Conservation (phyloP, 306 rosid genomes). For the Herpetospermum pedunculosum region DNA sequence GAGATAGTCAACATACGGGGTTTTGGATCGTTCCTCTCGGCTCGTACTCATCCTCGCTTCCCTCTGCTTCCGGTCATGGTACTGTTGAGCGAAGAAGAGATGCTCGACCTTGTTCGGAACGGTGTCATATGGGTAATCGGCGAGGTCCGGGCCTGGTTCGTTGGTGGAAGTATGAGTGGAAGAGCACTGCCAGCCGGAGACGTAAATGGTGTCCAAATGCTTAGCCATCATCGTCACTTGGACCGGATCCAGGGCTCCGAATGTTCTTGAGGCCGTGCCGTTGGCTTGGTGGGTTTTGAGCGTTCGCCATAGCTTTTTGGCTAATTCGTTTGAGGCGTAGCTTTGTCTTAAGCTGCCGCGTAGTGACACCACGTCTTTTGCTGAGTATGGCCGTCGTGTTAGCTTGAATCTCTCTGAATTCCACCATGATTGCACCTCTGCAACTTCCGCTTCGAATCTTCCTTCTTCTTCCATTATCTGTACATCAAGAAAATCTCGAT, state of each 20-base stretch:
- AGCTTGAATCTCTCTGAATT: conserved; percentile 68
- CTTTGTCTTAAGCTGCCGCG: conserved; percentile 64
- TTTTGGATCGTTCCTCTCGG: conserved; percentile 61
- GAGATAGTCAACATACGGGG: conserved; percentile 76
- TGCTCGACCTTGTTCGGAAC: conserved; percentile 98
- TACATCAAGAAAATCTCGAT: neutral
- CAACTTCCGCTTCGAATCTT: conserved; percentile 72
- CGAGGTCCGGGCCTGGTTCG: conserved; percentile 97
- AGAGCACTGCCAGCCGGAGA: conserved; percentile 98
- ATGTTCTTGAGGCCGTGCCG: conserved; percentile 82
- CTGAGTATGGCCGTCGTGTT: conserved; percentile 63
- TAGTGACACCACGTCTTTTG: conserved; percentile 70
- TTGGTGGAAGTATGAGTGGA: conserved; percentile 83
- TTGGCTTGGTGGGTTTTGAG: conserved; percentile 83
- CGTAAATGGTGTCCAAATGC: conserved; percentile 80
- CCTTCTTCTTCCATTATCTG: conserved; percentile 94
- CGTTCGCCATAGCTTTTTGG: conserved; percentile 77
- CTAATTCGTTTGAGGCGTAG: conserved; percentile 71
- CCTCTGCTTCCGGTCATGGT: conserved; percentile 81
- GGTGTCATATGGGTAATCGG: conserved; percentile 94
- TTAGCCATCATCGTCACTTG: conserved; percentile 93
- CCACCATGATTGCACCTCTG: conserved; percentile 95
- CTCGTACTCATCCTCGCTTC: conserved; percentile 81
- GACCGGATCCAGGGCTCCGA: conserved; percentile 94
- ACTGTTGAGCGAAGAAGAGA: conserved; percentile 78